These are phyloP conservation scores for Colletotrichum incanum DNA, from an alignment of 2,329 filamentous ascomycete genomes.

Conservation along the genomic window DNA sequence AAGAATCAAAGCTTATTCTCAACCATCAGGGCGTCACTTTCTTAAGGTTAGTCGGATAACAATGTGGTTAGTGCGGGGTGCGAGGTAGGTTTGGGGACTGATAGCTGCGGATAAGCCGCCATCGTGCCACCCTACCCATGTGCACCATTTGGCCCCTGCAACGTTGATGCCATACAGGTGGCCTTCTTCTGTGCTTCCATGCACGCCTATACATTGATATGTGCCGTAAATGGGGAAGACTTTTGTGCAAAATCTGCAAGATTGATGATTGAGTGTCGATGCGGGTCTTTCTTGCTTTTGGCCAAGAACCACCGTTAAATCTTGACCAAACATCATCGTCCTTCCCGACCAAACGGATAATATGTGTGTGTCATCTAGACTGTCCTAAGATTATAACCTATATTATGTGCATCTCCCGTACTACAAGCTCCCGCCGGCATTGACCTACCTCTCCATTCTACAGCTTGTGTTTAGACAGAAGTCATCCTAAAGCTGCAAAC, in stretches of 20 bases:
- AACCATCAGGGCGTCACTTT: not conserved
- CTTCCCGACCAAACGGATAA: no score
- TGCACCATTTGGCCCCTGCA: not conserved
- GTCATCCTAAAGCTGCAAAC: not conserved
- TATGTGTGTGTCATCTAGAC: no score
- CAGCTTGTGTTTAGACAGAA: not conserved
- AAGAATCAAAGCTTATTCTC: not conserved
- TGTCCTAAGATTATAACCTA: no score
- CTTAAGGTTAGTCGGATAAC: no score
- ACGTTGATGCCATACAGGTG: not conserved
- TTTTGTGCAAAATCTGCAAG: no score
- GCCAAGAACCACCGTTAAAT: no score
- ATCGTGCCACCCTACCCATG: not conserved
- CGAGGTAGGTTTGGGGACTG: not conserved
- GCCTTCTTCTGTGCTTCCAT: not conserved
- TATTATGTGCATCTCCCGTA: not conserved
- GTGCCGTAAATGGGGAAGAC: not conserved
- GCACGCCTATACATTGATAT: not conserved
- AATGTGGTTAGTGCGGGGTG: not conserved
- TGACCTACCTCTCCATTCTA: not conserved
- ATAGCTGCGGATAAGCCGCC: not conserved
- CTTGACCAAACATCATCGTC: no score
- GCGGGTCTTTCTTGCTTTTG: no score
- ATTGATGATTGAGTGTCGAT: no score
- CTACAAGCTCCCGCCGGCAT: not conserved